Evolutionary conservation across 2,329 filamentous ascomycete genomes (phyloP), one percentile per base, ranked within the genome.

Genomic region (Trichoderma harzianum): DNA sequence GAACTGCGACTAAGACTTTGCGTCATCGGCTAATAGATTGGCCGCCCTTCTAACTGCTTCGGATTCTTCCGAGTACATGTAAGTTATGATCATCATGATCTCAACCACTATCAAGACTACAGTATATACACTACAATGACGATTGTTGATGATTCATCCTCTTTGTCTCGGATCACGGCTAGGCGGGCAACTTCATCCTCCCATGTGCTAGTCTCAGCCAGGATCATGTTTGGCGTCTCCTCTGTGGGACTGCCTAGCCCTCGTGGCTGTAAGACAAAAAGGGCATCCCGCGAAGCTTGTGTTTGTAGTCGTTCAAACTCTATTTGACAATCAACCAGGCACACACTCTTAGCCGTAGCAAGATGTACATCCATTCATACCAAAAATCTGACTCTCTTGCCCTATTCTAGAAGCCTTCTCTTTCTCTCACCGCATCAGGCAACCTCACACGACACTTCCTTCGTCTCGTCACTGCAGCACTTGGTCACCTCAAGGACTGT

Each of bases 381-480:
- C 57, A 60, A 60, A 60, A 60, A 60, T 60, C 57, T 60, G 57
- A 60, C 21, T 7, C 16, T 51, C 39, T 3, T 28, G 14, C n/a
- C 24, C 2, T 16, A 2, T 69, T 69, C 66, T 69, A 53, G 66
- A 69, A 69, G 57, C 57, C n/a, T 69, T 69, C 66, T 34, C 55
- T 16, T 18, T 26, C n/a, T 21, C 28, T 26, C 28, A 58, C 26
- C 32, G n/a, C 66, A 34, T 30, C 51, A 26, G 47, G 43, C 62
- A 12, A 12, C 18, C 11, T 26, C 18, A 10, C 18, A 32, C 28
- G 14, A 58, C 32, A 10, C n/a, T 43, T 43, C 12, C 21, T 5
- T 69, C 39, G 12, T 69, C 66, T 69, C 39, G 5, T 69, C 66
- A 69, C 57, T 18, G 57, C 66, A 69, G 26, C 57, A 69, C 66